A percentile compares a stretch with the other conserved stretches of the same genome.
Evolutionary conservation across 441 rosid genomes (phyloP).

Genomic region (Adansonia madagascariensis): DNA sequence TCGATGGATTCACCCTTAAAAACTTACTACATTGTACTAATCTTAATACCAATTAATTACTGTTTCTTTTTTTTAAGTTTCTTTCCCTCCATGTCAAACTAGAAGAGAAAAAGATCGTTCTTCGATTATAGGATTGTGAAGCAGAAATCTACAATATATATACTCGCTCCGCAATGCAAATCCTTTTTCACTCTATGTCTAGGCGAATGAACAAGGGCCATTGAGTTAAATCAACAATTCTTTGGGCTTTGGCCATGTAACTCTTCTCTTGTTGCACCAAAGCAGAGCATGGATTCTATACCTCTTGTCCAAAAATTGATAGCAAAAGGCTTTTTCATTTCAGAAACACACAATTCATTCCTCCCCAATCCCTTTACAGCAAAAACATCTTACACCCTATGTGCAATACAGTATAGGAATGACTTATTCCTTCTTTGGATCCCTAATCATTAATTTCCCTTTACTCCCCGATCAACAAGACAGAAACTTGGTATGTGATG

Average conservation of each 20-base stretch:
- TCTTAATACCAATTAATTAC: neutral
- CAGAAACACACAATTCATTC: neutral
- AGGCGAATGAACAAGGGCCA: no score
- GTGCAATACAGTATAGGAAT: neutral
- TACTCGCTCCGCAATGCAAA: no score
- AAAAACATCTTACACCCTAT: neutral
- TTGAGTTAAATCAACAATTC: no score
- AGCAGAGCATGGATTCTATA: neutral
- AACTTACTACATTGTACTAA: neutral
- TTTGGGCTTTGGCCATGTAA: no score
- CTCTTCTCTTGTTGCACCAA: neutral
- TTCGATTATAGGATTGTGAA: no score
- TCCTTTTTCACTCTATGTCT: no score
- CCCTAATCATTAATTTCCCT: neutral
- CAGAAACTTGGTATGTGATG: conserved; percentile 50
- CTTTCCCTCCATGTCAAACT: neutral
- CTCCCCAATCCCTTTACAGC: neutral
- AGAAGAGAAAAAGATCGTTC: no score
- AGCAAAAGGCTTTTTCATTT: neutral
- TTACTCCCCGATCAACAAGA: conserved; percentile 39
- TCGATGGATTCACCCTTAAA: neutral
- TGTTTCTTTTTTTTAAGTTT: neutral
- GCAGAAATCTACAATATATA: no score
- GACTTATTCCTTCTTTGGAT: neutral
- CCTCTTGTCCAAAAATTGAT: neutral